Conservation (phyloP, 2,329 filamentous ascomycete genomes). For the Arthrinium puccinioides region DNA sequence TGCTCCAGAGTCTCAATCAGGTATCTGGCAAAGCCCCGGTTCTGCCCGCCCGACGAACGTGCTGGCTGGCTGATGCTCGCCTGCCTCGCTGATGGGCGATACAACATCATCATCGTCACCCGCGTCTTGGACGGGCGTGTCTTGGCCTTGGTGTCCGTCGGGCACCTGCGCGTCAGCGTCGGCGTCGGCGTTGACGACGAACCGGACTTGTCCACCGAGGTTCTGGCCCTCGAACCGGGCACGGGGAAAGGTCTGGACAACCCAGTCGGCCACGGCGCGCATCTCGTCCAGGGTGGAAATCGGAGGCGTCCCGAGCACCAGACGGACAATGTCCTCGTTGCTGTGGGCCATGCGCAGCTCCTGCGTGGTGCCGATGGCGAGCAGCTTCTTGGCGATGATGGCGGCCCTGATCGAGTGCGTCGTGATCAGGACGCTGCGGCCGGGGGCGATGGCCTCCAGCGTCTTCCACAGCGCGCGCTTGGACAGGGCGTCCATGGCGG, state of each 20-base stretch:
- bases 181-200: conserved; percentile 44
- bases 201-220: conserved; percentile 59
- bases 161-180: conserved; percentile 5
- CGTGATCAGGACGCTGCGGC: conserved; percentile 62
- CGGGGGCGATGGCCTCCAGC: conserved; percentile 55
- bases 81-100: conserved; percentile 4
- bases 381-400: conserved; percentile 32
- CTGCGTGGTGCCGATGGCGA: conserved; percentile 17
- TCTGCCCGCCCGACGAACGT: conserved; percentile 5
- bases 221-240: conserved; percentile 49
- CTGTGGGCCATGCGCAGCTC: conserved; percentile 15
- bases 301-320: conserved; percentile 15
- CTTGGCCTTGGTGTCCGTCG: conserved; percentile 1
- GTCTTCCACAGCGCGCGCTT: conserved; percentile 75
- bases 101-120: conserved; percentile 3
- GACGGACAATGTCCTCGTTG: conserved; percentile 20
- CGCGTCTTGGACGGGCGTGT: conserved; percentile 9
- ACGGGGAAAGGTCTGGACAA: conserved; percentile 40
- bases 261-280: conserved; percentile 33
- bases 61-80: conserved; percentile 6
- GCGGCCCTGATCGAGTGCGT: conserved; percentile 72
- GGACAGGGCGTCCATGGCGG: conserved; percentile 63
- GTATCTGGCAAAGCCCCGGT: conserved; percentile 16
- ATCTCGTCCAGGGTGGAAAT: conserved; percentile 13
- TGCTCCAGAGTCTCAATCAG: conserved; percentile 43